Evolutionary conservation across 2,329 filamentous ascomycete genomes (phyloP), one percentile per base, ranked within the genome.

Genomic region (Penicillium occitanis): DNA sequence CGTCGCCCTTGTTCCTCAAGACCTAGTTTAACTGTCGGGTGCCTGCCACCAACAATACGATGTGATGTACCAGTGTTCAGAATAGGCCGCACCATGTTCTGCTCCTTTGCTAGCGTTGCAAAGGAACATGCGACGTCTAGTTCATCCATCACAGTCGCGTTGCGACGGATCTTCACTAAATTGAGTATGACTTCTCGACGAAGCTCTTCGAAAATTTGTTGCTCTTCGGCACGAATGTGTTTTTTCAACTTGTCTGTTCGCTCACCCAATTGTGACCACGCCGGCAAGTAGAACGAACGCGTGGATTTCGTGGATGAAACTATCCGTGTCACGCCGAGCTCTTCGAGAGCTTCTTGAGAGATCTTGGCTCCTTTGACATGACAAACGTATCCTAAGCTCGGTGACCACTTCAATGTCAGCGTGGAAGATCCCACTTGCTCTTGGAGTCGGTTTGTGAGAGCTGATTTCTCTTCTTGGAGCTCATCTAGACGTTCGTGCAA

Each of bases 121-220:
- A 96, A 96, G 0, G 92, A 92, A 64, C 91, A 92, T 2, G 91
- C 87, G 44, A 99, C 90, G 78, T 99, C 95, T 8, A 99, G 86
- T 77, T 97, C 93, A 75, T 98, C 94, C 22, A 99, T 86, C 0
- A 97, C 90, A n/a, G 88, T 85, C 11, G 94, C 93, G 77, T 97
- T 98, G 66, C 91, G 90, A 5, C 95, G 89, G 14, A 99, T 86
- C 72, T 90, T 92, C 69, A 97, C 88, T 2, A 99, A 85, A 71
- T 93, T 94, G 57, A 86, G 80, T 3, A 98, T 88, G 0, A 97
- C 93, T 61, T 87, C 83, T 68, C 88, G 86, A 35, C 94, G 90
- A 8, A 99, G 83, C 5, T 84, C 80, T 65, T 87, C 83, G 71
- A 98, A 92, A 7, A 99, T 89, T 53, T 86, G 85, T 72, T 92